phyloP scores from a whole-genome alignment of 2,329 filamentous ascomycete genomes.

The Penicillium sp. region DNA sequence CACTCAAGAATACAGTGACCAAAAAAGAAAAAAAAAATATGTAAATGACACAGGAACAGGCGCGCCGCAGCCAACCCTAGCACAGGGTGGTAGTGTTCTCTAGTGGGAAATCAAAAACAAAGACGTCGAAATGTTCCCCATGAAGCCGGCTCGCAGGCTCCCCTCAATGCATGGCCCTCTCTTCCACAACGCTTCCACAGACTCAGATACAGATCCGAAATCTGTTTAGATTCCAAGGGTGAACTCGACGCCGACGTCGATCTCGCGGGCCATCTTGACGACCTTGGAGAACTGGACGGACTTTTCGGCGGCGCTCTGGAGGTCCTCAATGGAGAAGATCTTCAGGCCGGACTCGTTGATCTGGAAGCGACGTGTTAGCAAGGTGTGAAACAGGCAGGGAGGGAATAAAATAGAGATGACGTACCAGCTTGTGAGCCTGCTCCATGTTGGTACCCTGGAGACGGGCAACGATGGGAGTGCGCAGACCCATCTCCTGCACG shows the following conservation, averaged over 20 bases:
- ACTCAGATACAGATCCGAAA: background rate
- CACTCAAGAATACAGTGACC: conserved; percentile 32
- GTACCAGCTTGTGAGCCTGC: conserved; percentile 75
- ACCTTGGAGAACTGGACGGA: conserved; percentile 98
- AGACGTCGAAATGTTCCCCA: conserved; percentile 13
- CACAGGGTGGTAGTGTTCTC: conserved; percentile 14
- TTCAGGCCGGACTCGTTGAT: conserved; percentile 98
- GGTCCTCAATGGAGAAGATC: conserved; percentile 99
- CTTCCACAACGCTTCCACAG: background rate
- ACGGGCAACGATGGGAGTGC: conserved; percentile 94
- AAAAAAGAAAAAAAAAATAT: conserved; percentile 22
- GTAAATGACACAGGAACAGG: conserved; percentile 31
- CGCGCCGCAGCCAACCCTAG: conserved; percentile 12
- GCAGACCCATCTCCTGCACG: conserved; percentile 89
- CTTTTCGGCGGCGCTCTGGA: conserved; percentile 96
- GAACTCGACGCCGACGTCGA: conserved; percentile 96
- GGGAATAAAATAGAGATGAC: too few relatives aligned
- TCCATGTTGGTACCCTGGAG: conserved; percentile 99
- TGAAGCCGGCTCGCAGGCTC: conserved; percentile 5
- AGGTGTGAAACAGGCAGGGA: too few relatives aligned
- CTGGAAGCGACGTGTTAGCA: conserved; percentile 34
- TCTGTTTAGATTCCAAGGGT: conserved; percentile 79
- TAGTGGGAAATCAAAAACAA: conserved; percentile 7
- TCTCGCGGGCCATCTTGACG: conserved; percentile 97
- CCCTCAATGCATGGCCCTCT: conserved; percentile 19